Percentiles rank a stretch among this genome's conserved stretches.
Evolutionary conservation across 768 basidiomycete species (phyloP).

Genomic region (Auriscalpium microsporum): DNA sequence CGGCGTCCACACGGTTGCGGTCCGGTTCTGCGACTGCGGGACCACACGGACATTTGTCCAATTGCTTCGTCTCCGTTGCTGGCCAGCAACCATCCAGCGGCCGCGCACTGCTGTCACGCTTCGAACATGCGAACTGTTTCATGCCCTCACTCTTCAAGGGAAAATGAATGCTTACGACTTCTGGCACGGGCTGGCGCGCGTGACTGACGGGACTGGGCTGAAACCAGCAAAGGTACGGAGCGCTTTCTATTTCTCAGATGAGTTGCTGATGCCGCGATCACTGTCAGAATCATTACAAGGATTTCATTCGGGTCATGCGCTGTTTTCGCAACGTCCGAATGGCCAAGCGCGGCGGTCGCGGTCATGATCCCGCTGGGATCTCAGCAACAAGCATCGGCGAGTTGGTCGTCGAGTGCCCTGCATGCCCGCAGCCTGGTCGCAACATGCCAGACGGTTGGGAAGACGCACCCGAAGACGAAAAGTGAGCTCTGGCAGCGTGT

Average conservation of each 20-base stretch:
- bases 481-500: constrained; percentile 6
- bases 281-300: not conserved
- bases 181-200: constrained; percentile 5
- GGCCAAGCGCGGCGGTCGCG: constrained; percentile 16
- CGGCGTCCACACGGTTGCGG: not conserved
- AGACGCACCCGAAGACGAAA: not conserved
- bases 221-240: not conserved
- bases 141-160: constrained; percentile 4
- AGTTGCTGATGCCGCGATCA: no score
- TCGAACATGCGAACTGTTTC: constrained; percentile 8
- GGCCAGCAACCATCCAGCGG: constrained; percentile 12
- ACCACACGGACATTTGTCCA: not conserved
- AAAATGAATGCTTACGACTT: constrained; percentile 13
- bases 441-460: constrained; percentile 17
- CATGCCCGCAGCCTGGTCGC: constrained; percentile 16
- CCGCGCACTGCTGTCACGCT: constrained; percentile 12
- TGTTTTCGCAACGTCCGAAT: constrained; percentile 16
- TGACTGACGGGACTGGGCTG: constrained; percentile 7
- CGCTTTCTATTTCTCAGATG: no score
- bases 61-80: constrained; percentile 4
- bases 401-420: constrained; percentile 16
- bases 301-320: constrained; percentile 11
- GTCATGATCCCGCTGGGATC: constrained; percentile 13
- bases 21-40: not conserved
- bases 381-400: constrained; percentile 4